Evolutionary conservation across 495 filamentous ascomycete species (phyloP), one percentile per base, ranked within the genome.

Genomic region (Staphylotrichum tortipilum): DNA sequence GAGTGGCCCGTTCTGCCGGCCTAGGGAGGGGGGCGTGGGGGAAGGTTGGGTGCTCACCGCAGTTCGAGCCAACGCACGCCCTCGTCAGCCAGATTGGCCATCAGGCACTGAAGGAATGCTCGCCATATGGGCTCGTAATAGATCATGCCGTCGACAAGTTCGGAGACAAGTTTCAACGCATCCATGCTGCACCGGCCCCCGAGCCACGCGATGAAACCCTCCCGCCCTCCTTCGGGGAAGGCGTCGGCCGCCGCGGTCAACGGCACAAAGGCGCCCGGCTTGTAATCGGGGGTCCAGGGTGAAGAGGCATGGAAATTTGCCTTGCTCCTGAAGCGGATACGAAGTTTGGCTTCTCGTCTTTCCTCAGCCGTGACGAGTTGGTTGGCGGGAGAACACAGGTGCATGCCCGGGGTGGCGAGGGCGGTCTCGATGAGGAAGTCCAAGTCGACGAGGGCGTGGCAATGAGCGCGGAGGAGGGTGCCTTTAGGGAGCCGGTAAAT

Each of bases 81-180:
- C 64, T 98, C 91, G 2, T 77, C 79, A 7, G 79, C 68, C 6
- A 96, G 64, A 19, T 85, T 70, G 12, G 69, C 67, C 54, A 92
- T 76, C 54, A 95, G 68, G 3, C 77, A 74, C 12, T 72, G 75
- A 52, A 95, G 65, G 56, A 86, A 91, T 22, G 71, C 70, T 21
- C 88, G 82, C 68, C 88, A 90, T 46, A 98, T 88, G 0, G 92
- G 90, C 64, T 97, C 92, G 65, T 96, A 95, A 68, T 79, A 85
- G 15, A 94, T 66, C 22, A 96, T 76, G 6, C 80, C 82, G 22
- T 77, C 75, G 24, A 95, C 70, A 2, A 89, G 73, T n/a, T 26
- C 18, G 7, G 43, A 23, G 10, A 2, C 10, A n/a, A 2, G n/a
- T 10, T 10, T 26, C 21, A 24, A 19, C 39, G 3, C 12, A 14